Base-by-base conservation (phyloP, 2,329 filamentous ascomycete genomes). In the Pyricularia pennisetigena region DNA sequence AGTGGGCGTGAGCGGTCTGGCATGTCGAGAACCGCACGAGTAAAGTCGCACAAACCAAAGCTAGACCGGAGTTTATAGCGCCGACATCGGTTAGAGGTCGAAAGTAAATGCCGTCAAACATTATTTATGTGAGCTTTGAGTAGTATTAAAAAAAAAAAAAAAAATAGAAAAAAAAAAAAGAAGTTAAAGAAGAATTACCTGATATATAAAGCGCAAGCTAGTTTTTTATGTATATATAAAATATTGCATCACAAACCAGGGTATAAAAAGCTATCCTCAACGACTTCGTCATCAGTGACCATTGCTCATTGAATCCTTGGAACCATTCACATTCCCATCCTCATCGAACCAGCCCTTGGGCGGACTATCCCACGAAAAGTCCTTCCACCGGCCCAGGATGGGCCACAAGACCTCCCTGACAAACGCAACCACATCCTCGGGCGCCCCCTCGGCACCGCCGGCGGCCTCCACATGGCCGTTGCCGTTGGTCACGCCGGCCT, bases 331-430 rank as follows among this genome's bases (percentile, higher is more conserved):
- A 29, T 32, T 64, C 20, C 28, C 28, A 6, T 64, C 8, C 57
- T 65, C 74, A 80, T 71, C 72, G 23, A 69, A 69, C 71, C 71
- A 73, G 30, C 70, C 72, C 10, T 62, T 67, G 2, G 70, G 49
- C 10, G 72, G 72, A 30, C 72, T 73, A 3, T 67, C 59, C 72
- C 72, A 91, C 64, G 83, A 82, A 73, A 85, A 90, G 73, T 89
- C 87, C 69, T 86, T 83, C 82, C 88, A 90, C 41, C 81, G 75
- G 4, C 85, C 88, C 66, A 92, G 75, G 26, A 87, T 82, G 54
- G 76, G 73, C 78, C 86, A 86, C 72, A 92, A 83, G 12, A 75
- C 70, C 63, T 74, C 66, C 63, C 77, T 72, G 16, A 81, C 80
- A 29, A 82, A 70, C 16, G 69, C 71, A 65, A 77, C 26, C 41